Conservation (phyloP, 106 monocot species). For the Dactylorhiza incarnata region DNA sequence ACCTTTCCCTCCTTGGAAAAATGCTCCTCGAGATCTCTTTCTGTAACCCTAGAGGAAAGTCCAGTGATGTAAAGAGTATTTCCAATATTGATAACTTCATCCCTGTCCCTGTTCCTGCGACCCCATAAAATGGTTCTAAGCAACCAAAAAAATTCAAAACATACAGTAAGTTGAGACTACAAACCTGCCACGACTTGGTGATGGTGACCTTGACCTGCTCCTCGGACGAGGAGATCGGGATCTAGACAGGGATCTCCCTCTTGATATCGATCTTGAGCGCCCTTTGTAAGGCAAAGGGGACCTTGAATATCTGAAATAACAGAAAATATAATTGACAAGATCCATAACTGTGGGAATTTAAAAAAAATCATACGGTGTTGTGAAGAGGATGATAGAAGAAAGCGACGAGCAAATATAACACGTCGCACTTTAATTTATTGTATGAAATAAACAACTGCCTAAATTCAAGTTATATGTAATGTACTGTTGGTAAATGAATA, state of each 20-base stretch:
- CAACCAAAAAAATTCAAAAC: background rate
- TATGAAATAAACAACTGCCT: background rate
- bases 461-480: background rate
- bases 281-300: slow-evolving; percentile 15
- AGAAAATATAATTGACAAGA: background rate
- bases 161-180: background rate
- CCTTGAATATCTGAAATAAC: slow-evolving; percentile 11
- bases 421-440: background rate
- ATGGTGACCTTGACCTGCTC: slow-evolving; percentile 31
- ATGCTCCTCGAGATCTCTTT: slow-evolving; percentile 73
- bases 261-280: slow-evolving; percentile 17
- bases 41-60: slow-evolving; percentile 77
- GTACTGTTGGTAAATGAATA: background rate
- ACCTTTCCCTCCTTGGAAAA: slow-evolving; percentile 95
- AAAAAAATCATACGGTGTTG: background rate
- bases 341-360: background rate
- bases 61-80: slow-evolving; percentile 94
- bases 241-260: slow-evolving; percentile 25
- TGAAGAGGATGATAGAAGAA: background rate
- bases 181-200: slow-evolving; percentile 40
- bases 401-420: background rate
- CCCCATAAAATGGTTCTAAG: background rate
- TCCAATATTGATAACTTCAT: slow-evolving; percentile 43
- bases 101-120: slow-evolving; percentile 10
- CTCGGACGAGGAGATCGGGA: slow-evolving; percentile 27